A percentile compares a stretch with the other conserved stretches of the same genome.
phyloP scores from a whole-genome alignment of 2,329 filamentous ascomycete species.

The Apiospora saccharicola region DNA sequence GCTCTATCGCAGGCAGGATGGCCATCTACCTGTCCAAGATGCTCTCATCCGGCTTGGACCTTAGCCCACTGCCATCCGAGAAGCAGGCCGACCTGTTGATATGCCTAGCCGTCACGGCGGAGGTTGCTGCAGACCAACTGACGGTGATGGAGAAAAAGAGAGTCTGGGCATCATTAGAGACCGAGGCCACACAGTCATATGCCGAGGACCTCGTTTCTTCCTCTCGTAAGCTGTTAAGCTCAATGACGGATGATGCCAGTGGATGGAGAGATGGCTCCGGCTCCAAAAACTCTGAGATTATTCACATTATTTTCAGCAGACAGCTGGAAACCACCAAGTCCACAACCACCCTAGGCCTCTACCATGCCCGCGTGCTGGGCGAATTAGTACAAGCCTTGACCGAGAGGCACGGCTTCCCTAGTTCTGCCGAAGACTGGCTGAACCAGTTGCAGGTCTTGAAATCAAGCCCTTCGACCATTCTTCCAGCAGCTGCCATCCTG shows the following conservation, averaged over 20 bases:
- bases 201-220: slow-evolving; percentile 54
- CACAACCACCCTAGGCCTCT: slow-evolving; percentile 54
- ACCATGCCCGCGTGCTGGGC: slow-evolving; percentile 60
- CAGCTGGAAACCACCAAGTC: slow-evolving; percentile 53
- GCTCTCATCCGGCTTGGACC: slow-evolving; percentile 51
- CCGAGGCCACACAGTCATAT: slow-evolving; percentile 45
- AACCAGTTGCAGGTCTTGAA: slow-evolving; percentile 55
- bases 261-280: slow-evolving; percentile 49
- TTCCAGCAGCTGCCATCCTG: slow-evolving; percentile 59
- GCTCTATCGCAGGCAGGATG: slow-evolving; percentile 78
- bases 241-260: slow-evolving; percentile 42
- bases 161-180: slow-evolving; percentile 54
- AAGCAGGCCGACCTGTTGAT: slow-evolving; percentile 60
- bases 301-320: slow-evolving; percentile 52
- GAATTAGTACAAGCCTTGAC: slow-evolving; percentile 56
- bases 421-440: slow-evolving; percentile 56
- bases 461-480: slow-evolving; percentile 52
- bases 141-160: slow-evolving; percentile 52
- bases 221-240: slow-evolving; percentile 47
- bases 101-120: slow-evolving; percentile 57
- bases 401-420: slow-evolving; percentile 55
- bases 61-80: slow-evolving; percentile 48
- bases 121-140: slow-evolving; percentile 63
- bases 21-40: slow-evolving; percentile 73
- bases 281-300: slow-evolving; percentile 45